Conservation (phyloP, 371 early-diverging fungal genomes). For the Coemansia sp. region DNA sequence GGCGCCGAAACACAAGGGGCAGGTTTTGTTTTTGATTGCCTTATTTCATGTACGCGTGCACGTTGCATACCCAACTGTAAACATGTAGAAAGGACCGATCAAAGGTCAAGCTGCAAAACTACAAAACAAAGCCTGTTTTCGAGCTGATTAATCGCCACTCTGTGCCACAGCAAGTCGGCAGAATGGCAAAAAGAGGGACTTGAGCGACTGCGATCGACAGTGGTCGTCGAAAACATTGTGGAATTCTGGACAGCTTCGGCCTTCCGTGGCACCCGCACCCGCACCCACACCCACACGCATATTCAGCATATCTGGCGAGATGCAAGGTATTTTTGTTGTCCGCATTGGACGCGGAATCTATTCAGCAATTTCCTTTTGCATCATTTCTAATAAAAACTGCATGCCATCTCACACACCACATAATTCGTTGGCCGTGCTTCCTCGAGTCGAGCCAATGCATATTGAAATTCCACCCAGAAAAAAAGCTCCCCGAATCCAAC, state of each 20-base stretch:
- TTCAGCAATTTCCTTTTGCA: background rate
- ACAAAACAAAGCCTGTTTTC: background rate
- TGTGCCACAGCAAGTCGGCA: no score
- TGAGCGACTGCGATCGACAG: no score
- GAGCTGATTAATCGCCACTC: no score
- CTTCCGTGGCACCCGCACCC: no score
- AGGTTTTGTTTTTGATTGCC: constrained; percentile 10
- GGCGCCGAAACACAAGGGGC: constrained; percentile 3
- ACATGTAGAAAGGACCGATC: constrained; percentile 4
- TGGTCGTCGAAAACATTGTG: no score
- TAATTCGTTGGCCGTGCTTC: no score
- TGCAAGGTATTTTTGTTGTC: background rate
- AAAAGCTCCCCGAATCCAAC: background rate
- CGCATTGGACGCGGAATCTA: background rate
- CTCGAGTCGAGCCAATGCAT: no score
- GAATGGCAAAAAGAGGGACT: no score
- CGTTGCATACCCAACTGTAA: background rate
- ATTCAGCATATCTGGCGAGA: no score
- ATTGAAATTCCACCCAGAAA: no score
- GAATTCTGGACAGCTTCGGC: no score
- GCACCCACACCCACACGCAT: no score
- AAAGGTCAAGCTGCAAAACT: background rate
- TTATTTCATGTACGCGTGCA: background rate
- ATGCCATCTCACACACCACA: background rate
- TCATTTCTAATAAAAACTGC: constrained; percentile 7